Base-by-base conservation (phyloP, 1,284 basidiomycete species). In the Trametes versicolor region DNA sequence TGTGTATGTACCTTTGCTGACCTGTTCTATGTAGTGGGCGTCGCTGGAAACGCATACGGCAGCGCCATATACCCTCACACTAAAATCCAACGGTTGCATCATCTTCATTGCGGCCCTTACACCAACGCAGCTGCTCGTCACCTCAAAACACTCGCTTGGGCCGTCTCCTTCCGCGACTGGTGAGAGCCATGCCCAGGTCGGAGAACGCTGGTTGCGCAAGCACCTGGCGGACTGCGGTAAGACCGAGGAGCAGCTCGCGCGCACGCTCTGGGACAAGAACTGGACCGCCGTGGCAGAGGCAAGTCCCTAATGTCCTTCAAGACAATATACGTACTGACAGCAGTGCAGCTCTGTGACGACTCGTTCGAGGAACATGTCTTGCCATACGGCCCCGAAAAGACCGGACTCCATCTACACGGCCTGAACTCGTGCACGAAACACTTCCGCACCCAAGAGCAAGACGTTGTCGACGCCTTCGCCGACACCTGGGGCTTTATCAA, bases 71-170 rank as follows among this genome's bases (percentile, higher is more conserved):
- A 89, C 90, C 7, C 83, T 99, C 17, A 96, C 97, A 0, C 85
- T 97, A 67, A 99, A 99, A 78, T 96, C 95, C 1, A 99, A 99
- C 69, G 98, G 97, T 1, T 99, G 98, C 77, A 96, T 99, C 77
- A 98, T 99, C 72, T 96, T 99, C 79, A 92, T 99, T 72, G 91
- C 94, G 0, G 92, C 98, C 0, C 83, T 99, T 4, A 91, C 92
- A 0, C 86, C 90, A 0, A 79, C 80, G 0, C 88, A 94, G 69
- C 80, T 99, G 1, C 76, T 99, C 15, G 87, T 99, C 62, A 96
- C 96, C 0, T 98, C 96, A 0, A 99, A 99, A 77, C 97, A 98
- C 72, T 90, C 94, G 0, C 76, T 97, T 0, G 97, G 97, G 0
- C 80, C 81, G 10, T 67, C 79, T 21, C 68, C 63, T 0, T 41